Base-by-base conservation (phyloP, 306 rosid species). In the Mimosa bimucronata region DNA sequence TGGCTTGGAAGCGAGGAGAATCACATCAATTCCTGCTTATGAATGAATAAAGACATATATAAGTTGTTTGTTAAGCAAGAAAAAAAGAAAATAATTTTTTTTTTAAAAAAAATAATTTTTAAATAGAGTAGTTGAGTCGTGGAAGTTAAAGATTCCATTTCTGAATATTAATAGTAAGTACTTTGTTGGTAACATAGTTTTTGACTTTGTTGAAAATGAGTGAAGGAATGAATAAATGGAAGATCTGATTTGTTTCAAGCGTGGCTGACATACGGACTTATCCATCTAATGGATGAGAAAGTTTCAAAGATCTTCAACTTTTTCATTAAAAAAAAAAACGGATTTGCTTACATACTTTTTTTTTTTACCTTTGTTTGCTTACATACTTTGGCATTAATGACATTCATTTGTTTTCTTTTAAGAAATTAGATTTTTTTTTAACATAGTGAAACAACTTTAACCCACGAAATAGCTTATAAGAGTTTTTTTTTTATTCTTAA, bases 1-100 rank as follows among this genome's bases (percentile, higher is more conserved):
- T 80, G 37, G 41, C 41, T 61, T 83, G 79, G 68, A 86, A 77
- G 46, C 50, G 58, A 78, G 50, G 34, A 80, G 89, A 86, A 83
- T 86, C 75, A 53, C 79, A 80, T 61, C 65, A 73, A 86, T 86
- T 86, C 81, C 45, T 62, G 58, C 6, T 77, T 21, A 55, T 9
- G 28, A 55, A 55, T 21, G 62, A 55, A 55, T 55, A 21, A 55
- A 55, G 29, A 55, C 2, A 55, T 12, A 55, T 21, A n/a, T 42
- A 70, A 77, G 76, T 53, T 62, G 23, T 81, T 75, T 62, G 45
- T 15, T 1, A 11, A 61, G 9, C 26, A 16, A n/a, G 10, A 1
- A 0, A 19, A 61, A 44, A 28, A 13, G 52, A 44, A 28, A 13
- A 15, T 15, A 44, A 61, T 55, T 53, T 53, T 53, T 52, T 19